These are phyloP conservation scores for Lithospermum erythrorhizon DNA, from an alignment of 257 asterid genomes.

Conservation along the genomic window DNA sequence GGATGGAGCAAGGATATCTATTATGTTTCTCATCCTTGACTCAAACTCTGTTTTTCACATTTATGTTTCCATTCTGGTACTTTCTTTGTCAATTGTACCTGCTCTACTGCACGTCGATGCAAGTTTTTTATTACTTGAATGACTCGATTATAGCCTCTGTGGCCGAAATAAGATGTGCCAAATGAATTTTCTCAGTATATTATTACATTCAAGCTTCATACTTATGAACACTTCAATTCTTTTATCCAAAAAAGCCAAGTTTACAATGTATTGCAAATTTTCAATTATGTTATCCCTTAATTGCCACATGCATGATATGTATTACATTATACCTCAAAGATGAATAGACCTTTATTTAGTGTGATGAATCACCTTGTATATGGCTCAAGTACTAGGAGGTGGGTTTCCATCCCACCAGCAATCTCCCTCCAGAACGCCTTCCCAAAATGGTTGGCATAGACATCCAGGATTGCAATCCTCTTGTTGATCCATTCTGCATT, in stretches of 20 bases:
- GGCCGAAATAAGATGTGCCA: not conserved
- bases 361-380: no score
- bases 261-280: no score
- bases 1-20: slow-evolving; percentile 20
- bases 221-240: no score
- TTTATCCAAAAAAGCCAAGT: no score
- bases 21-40: slow-evolving; percentile 3
- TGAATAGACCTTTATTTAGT: no score
- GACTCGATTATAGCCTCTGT: not conserved
- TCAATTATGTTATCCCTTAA: no score
- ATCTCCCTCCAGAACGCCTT: not conserved
- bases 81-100: not conserved
- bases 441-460: not conserved
- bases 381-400: not conserved
- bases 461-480: not conserved
- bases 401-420: not conserved
- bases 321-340: no score
- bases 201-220: not conserved
- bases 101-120: not conserved
- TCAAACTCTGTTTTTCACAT: not conserved
- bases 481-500: not conserved
- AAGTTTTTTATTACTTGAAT: no score
- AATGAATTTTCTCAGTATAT: no score
- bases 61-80: not conserved
- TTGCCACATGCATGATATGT: no score